A percentile compares a stretch with the other conserved stretches of the same genome.
phyloP scores from a whole-genome alignment of 2,329 filamentous ascomycete species.

The Microcyclosporella mali region DNA sequence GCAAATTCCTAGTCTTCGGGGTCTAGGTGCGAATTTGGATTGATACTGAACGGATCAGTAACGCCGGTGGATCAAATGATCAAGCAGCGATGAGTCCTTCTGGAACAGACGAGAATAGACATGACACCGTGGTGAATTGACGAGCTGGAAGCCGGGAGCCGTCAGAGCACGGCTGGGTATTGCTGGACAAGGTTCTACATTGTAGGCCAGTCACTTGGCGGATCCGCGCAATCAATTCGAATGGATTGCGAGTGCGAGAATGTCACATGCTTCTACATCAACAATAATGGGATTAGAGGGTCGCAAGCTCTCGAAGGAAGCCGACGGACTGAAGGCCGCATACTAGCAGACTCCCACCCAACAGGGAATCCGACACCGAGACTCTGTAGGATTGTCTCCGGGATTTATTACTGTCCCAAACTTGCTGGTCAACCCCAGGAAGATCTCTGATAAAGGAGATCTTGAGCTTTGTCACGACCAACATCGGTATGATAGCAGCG shows the following conservation, averaged over 20 bases:
- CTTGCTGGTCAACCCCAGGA: slow-evolving; percentile 47
- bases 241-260: slow-evolving; percentile 15
- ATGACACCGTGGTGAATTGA: slow-evolving; percentile 32
- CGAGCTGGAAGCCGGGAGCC: slow-evolving; percentile 6
- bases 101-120: slow-evolving; percentile 28
- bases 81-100: slow-evolving; percentile 34
- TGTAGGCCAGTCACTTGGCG: slow-evolving; percentile 34
- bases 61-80: slow-evolving; percentile 28
- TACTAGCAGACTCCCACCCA: slow-evolving; percentile 5
- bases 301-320: slow-evolving; percentile 18
- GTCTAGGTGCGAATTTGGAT: slow-evolving; percentile 35
- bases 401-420: slow-evolving; percentile 38
- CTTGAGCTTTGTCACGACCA: slow-evolving; percentile 36
- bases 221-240: slow-evolving; percentile 11
- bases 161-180: too few relatives aligned
- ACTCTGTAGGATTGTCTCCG: slow-evolving; percentile 12
- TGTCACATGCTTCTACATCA: slow-evolving; percentile 14
- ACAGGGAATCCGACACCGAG: slow-evolving; percentile 9
- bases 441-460: slow-evolving; percentile 44
- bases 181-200: slow-evolving; percentile 26
- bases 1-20: slow-evolving; percentile 31
- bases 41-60: slow-evolving; percentile 28
- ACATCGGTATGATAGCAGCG: slow-evolving; percentile 26
- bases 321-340: slow-evolving; percentile 7
- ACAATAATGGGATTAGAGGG: slow-evolving; percentile 19